These are phyloP conservation scores for Nemania serpens DNA, from an alignment of 2,329 filamentous ascomycete genomes.

Conservation along the genomic window DNA sequence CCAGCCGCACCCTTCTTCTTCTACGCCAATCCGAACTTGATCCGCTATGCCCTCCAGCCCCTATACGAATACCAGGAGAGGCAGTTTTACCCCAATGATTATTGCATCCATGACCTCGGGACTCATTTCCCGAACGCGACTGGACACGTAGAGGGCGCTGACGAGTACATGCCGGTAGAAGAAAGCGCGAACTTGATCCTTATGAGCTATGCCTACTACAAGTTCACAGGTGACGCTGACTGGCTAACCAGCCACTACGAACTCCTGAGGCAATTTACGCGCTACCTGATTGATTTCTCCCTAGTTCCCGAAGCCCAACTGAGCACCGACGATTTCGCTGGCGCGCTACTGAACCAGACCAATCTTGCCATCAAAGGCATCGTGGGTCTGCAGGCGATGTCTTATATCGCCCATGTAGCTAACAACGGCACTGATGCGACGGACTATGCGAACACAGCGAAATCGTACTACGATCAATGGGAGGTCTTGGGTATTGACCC, in stretches of 20 bases:
- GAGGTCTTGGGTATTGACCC: slow-evolving; percentile 34
- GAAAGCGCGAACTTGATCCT: slow-evolving; percentile 77
- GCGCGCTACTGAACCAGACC: slow-evolving; percentile 71
- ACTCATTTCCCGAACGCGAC: slow-evolving; percentile 73
- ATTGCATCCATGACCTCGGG: slow-evolving; percentile 76
- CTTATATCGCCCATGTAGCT: slow-evolving; percentile 57
- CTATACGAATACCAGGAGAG: slow-evolving; percentile 78
- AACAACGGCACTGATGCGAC: slow-evolving; percentile 60
- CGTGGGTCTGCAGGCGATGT: slow-evolving; percentile 78
- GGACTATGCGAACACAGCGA: slow-evolving; percentile 59
- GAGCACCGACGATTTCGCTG: slow-evolving; percentile 76
- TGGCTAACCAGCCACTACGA: slow-evolving; percentile 58
- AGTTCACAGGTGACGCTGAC: slow-evolving; percentile 34
- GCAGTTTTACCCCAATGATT: slow-evolving; percentile 79
- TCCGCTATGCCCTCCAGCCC: slow-evolving; percentile 76
- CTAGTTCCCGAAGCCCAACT: slow-evolving; percentile 71
- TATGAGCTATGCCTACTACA: slow-evolving; percentile 59
- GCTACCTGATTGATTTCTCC: slow-evolving; percentile 71
- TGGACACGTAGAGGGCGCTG: slow-evolving; percentile 67
- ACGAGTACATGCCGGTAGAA: slow-evolving; percentile 76
- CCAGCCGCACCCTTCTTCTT: slow-evolving; percentile 82
- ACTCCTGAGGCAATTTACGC: slow-evolving; percentile 72
- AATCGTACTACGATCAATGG: slow-evolving; percentile 34
- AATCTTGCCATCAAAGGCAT: slow-evolving; percentile 80
- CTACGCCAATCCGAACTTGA: slow-evolving; percentile 79